A percentile compares a stretch with the other conserved stretches of the same genome.
phyloP scores from a whole-genome alignment of 768 basidiomycete genomes.

The Gymnopilus junonius region DNA sequence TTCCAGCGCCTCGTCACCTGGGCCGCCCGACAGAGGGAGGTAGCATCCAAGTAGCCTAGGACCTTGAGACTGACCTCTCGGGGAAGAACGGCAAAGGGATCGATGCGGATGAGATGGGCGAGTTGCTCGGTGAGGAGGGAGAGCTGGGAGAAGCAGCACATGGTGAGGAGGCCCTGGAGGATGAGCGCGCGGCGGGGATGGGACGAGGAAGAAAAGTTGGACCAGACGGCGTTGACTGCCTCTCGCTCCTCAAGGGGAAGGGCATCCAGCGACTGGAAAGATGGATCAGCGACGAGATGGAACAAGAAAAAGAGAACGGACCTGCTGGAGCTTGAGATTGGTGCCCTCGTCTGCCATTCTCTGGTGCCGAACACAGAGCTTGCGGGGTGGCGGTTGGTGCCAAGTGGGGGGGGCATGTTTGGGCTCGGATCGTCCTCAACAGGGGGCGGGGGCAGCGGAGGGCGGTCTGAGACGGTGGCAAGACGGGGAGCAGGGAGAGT shows the following conservation, averaged over 20 bases:
- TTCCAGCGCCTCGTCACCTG: constrained; percentile 90
- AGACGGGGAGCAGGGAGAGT: constrained; percentile 69
- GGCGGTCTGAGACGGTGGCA: constrained; percentile 31
- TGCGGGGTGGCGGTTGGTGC: constrained; percentile 56
- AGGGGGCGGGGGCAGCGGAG: constrained; percentile 16
- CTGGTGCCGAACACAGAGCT: constrained; percentile 92
- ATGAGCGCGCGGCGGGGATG: constrained; percentile 92
- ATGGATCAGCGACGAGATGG: constrained; percentile 12
- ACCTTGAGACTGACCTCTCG: constrained; percentile 88
- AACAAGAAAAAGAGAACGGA: constrained; percentile 28
- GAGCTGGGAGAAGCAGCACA: constrained; percentile 99
- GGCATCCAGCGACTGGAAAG: constrained; percentile 82
- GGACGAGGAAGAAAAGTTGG: constrained; percentile 93
- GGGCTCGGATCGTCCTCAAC: constrained; percentile 30
- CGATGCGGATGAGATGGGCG: constrained; percentile 90
- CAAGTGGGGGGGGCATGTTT: constrained; percentile 38
- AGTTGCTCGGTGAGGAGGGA: constrained; percentile 95
- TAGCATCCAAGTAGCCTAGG: constrained; percentile 89
- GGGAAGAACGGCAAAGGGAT: constrained; percentile 90
- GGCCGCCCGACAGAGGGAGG: constrained; percentile 90
- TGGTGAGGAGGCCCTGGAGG: constrained; percentile 94
- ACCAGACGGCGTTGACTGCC: constrained; percentile 92
- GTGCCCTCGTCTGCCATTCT: constrained; percentile 97
- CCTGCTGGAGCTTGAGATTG: constrained; percentile 90
- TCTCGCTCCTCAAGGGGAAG: constrained; percentile 86